Evolutionary conservation across 805 yeast genomes (phyloP), one percentile per base, ranked within the genome.

Genomic region (Hagleromyces aurorensis): DNA sequence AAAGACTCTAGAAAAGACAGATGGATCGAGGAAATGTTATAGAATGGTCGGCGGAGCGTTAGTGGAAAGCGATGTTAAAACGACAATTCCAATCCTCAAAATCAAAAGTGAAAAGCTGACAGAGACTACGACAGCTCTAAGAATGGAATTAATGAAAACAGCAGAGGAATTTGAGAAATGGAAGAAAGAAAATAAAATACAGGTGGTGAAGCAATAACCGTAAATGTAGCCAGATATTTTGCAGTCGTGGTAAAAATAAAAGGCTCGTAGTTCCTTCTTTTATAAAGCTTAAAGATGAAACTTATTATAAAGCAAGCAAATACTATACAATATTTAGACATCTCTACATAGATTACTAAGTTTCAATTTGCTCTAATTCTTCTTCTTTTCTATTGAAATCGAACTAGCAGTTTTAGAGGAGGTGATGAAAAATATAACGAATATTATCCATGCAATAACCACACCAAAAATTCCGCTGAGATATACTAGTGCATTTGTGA

Each of bases 11-110:
- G 40, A 55, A 23, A 61, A 58, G 1, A 62, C 74, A 7, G 75
- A 76, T 14, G 25, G 40, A n/a, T 74, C 69, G 25, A 72, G 98
- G 37, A 76, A 78, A 50, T 85, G 96, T 49, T 86, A 75, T 60
- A 75, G 94, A 47, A 85, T 91, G 96, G 71, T 89, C 18, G 96
- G 96, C 15, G 93, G 95, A 7, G 94, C 87, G 3, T 65, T 89
- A 18, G 81, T 87, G 11, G 93, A 86, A 49, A 78, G 82, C 41
- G 68, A 76, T 4, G 91, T 85, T 4, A 76, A 68, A n/a, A 85
- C 82, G 22, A 91, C 87, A 4, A 57, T 69, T 4, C 78, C 77
- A 8, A 65, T 77, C 7, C 58, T 85, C 31, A 64, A 68, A 29
- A 63, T 70, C 15, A 85, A 81, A 43, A 47, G 64, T 13, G 54